Evolutionary conservation across 108 stramenopile species (phyloP), one percentile per base, ranked within the genome.

Genomic region (Cafeteria roenbergensis): DNA sequence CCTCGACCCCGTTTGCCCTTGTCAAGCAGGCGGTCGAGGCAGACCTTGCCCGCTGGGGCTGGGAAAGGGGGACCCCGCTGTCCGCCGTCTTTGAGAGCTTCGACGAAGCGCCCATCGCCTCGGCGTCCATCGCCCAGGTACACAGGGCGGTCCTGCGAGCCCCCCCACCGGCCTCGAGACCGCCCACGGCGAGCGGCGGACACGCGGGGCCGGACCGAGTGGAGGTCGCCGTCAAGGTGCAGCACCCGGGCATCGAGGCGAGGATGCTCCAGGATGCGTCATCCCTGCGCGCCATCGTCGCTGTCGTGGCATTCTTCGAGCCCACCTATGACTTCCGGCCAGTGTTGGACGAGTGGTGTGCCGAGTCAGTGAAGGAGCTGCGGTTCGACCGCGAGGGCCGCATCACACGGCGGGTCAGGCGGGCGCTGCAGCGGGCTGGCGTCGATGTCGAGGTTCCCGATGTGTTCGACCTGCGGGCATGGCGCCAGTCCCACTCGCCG

Each of bases 191-290:
- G 17, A 28, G 61, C 35, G 26, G 17, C n/a, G 33, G 35, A 6
- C 6, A 37, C 51, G 35, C 8, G 0, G n/a, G 76, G 80, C 1
- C 73, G 87, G 53, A 35, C 12, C 22, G 28, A 9, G 87, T 83
- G 57, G 91, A 90, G 6, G 82, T 97, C 36, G 95, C 93, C 3
- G 88, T 94, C 64, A 97, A 97, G 76, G 83, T 94, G 51, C 93
- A 94, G 65, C 76, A 91, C 64, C 92, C 93, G 0, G 78, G 78
- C 1, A 89, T 90, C 53, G 91, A 93, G 74, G 81, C 82, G 0
- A 92, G 90, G 71, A 72, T 97, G 32, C 78, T 87, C 75, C 89
- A 86, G 0, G 95, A 97, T 62, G 82, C 90, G 3, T 55, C 56
- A 3, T 31, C 42, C 34, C 53, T 66, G 20, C n/a, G 55, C 6